phyloP scores from a whole-genome alignment of 108 stramenopile genomes.

The Cylindrotheca fusiformis region DNA sequence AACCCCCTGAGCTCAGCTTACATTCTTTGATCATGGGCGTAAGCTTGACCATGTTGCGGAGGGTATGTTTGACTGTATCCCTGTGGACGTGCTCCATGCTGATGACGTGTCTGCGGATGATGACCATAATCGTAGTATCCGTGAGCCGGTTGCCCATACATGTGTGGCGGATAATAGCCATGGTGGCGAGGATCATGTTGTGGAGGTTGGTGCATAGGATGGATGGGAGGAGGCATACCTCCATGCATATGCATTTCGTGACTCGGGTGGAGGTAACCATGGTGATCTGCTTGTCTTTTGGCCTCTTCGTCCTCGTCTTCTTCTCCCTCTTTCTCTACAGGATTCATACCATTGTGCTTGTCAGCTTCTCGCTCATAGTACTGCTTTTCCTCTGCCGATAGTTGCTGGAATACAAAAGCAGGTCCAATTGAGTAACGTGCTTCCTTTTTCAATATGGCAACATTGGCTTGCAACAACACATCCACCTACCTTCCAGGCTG shows the following conservation, averaged over 20 bases:
- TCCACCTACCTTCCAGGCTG: slow-evolving; percentile 68
- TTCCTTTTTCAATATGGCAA: neutral
- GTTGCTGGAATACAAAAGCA: slow-evolving; percentile 34
- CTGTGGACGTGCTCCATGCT: slow-evolving; percentile 10
- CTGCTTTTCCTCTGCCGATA: slow-evolving; percentile 68
- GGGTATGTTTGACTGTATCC: slow-evolving; percentile 5
- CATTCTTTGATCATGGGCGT: slow-evolving; percentile 2
- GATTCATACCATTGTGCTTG: slow-evolving; percentile 65
- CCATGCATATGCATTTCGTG: slow-evolving; percentile 52
- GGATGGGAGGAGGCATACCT: slow-evolving; percentile 28
- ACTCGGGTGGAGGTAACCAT: slow-evolving; percentile 21
- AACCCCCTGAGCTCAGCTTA: too few relatives aligned
- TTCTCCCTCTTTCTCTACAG: slow-evolving; percentile 44
- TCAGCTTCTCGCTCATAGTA: slow-evolving; percentile 79
- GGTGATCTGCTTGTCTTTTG: slow-evolving; percentile 16
- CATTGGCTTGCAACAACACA: too few relatives aligned
- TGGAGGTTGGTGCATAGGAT: slow-evolving; percentile 35
- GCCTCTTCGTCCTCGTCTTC: slow-evolving; percentile 50
- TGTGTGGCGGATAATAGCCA: slow-evolving; percentile 33
- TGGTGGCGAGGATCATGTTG: slow-evolving; percentile 50
- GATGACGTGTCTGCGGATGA: slow-evolving; percentile 26
- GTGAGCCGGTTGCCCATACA: slow-evolving; percentile 40
- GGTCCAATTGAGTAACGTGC: too few relatives aligned
- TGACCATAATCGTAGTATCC: slow-evolving; percentile 43
- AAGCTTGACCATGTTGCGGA: slow-evolving; percentile 7